These are phyloP conservation scores for Monosporozyma yasuniensis DNA, from an alignment of 805 yeast genomes.

Conservation along the genomic window DNA sequence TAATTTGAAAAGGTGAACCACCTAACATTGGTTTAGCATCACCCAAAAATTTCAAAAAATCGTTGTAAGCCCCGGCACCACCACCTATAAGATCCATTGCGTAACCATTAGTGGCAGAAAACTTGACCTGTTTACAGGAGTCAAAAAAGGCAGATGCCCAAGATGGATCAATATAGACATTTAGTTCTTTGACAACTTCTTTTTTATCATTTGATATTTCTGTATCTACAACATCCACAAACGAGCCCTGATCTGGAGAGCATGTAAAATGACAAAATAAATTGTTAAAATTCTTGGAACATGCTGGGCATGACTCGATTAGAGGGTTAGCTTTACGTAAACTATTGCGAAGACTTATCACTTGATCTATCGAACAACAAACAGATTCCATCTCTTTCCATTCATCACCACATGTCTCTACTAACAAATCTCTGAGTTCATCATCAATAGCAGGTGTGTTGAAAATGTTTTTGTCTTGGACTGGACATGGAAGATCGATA, in stretches of 20 bases:
- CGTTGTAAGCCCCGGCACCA: slow-evolving; percentile 70
- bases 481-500: slow-evolving; percentile 68
- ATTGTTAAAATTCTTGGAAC: slow-evolving; percentile 73
- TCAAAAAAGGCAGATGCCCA: slow-evolving; percentile 64
- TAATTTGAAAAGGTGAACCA: slow-evolving; percentile 92
- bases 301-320: slow-evolving; percentile 90
- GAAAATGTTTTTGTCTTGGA: slow-evolving; percentile 38
- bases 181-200: slow-evolving; percentile 62
- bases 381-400: slow-evolving; percentile 43
- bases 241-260: slow-evolving; percentile 70
- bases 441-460: slow-evolving; percentile 32
- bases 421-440: slow-evolving; percentile 38
- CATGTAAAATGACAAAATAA: slow-evolving; percentile 86
- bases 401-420: slow-evolving; percentile 62
- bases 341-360: slow-evolving; percentile 45
- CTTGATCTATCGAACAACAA: slow-evolving; percentile 68
- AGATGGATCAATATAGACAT: slow-evolving; percentile 46
- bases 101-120: slow-evolving; percentile 88
- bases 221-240: slow-evolving; percentile 56
- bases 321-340: slow-evolving; percentile 68
- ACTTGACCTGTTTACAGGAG: slow-evolving; percentile 83
- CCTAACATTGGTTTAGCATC: slow-evolving; percentile 91
- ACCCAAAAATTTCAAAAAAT: slow-evolving; percentile 80
- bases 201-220: slow-evolving; percentile 33
- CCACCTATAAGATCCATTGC: slow-evolving; percentile 98